Evolutionary conservation across 345 rosid species (phyloP), one percentile per base, ranked within the genome.

Genomic region (Citrus reticulata): DNA sequence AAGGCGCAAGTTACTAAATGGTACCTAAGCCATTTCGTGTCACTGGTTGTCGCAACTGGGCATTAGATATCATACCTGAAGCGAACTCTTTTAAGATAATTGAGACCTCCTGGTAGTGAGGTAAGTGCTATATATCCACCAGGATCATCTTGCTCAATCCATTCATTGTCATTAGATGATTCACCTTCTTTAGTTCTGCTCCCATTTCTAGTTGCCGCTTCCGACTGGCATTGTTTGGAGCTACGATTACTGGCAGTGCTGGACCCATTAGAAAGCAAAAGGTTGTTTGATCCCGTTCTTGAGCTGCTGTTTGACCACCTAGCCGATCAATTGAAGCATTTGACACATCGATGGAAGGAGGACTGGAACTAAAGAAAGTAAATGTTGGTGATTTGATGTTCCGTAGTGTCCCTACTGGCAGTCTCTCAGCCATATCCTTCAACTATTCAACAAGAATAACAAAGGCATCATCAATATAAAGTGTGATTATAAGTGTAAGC

Each of bases 121-220:
- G 93, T 93, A 59, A 97, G 92, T 72, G 99, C 93, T 49, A 97
- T 93, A 81, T 94, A 94, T 24, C 94, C 98, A 75, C 99, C 98
- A 51, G 95, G 95, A 80, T 97, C 98, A 77, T 92, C 97, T 88
- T 97, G 98, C 82, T 97, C 98, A 68, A 97, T 96, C 96, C 98
- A 91, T 80, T 97, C 98, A 80, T 79, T 84, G 32, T 92, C 98
- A 81, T 79, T 82, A 34, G 80, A 89, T 24, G 84, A 79, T 82
- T 92, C 95, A 65, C 84, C 83, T 79, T 93, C 98, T 82, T 86
- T 90, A 19, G 83, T 66, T 81, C 89, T 86, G 73, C 79, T 87
- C 75, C 94, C 93, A 78, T 81, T 90, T 87, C 90, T 91, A 54
- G 84, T 79, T 57, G 87, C 78, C 78, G 90, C 83, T 80, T 94